Conservation (phyloP, 140 eudicot species). For the Ambrosia hybrid region DNA sequence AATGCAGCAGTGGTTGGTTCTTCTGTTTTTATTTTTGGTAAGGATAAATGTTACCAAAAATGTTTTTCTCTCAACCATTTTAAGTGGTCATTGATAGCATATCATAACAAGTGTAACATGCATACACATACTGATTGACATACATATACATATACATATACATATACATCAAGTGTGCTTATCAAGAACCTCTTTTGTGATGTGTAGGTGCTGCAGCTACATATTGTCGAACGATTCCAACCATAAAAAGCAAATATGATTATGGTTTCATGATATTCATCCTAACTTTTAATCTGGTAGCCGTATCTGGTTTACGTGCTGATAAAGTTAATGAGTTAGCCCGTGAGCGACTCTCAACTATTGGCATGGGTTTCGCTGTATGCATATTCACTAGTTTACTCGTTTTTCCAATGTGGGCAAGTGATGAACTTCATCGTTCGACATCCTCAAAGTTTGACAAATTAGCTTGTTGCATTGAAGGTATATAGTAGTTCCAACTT, state of each 20-base stretch:
- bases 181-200: background rate
- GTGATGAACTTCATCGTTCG: slow-evolving; percentile 73
- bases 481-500: slow-evolving; percentile 27
- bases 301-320: slow-evolving; percentile 76
- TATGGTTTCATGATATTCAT: slow-evolving; percentile 83
- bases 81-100: slow-evolving; percentile 2
- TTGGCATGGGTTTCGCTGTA: slow-evolving; percentile 73
- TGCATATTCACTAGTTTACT: slow-evolving; percentile 64
- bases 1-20: slow-evolving; percentile 53
- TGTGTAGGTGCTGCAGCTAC: slow-evolving; percentile 71
- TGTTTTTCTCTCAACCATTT: background rate
- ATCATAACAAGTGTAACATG: slow-evolving; percentile 10
- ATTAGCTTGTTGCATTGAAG: slow-evolving; percentile 65
- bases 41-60: background rate
- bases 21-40: slow-evolving; percentile 67
- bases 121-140: background rate
- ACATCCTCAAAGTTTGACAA: slow-evolving; percentile 70
- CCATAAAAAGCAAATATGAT: slow-evolving; percentile 66
- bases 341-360: slow-evolving; percentile 60
- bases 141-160: background rate
- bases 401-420: slow-evolving; percentile 86
- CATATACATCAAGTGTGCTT: background rate
- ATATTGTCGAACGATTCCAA: slow-evolving; percentile 66
- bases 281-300: slow-evolving; percentile 80
- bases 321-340: slow-evolving; percentile 63